A percentile compares a stretch with the other conserved stretches of the same genome.
These are phyloP conservation scores for Chloris gayana DNA, from an alignment of 176 grass and related monocot species.

Conservation along the genomic window DNA sequence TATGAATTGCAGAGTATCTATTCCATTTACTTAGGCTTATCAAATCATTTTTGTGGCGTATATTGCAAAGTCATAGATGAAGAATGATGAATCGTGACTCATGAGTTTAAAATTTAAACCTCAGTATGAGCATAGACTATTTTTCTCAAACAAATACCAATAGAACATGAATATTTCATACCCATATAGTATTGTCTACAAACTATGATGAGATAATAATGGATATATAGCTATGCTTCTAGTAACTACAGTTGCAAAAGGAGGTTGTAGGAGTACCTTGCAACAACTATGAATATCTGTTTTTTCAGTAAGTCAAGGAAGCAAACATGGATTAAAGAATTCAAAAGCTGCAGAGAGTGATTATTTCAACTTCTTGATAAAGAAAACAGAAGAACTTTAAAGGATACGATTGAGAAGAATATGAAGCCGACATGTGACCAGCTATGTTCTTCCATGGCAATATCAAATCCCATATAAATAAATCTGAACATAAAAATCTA, in stretches of 20 bases:
- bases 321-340: constrained; percentile 29
- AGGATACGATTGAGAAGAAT: constrained; percentile 99
- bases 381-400: neutral
- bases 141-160: too few species aligned
- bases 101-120: neutral
- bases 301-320: constrained; percentile 73
- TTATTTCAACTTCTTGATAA: constrained; percentile 9
- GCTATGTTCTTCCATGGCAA: constrained; percentile 99
- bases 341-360: neutral
- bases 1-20: constrained; percentile 11
- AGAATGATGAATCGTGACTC: neutral
- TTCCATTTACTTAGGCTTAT: constrained; percentile 19
- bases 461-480: constrained; percentile 99
- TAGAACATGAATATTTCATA: constrained; percentile 3
- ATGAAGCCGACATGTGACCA: constrained; percentile 98
- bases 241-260: constrained; percentile 10
- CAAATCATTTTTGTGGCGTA: neutral
- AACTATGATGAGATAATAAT: constrained; percentile 25
- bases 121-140: neutral
- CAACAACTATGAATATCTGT: constrained; percentile 95
- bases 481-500: constrained; percentile 61
- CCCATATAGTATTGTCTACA: constrained; percentile 8
- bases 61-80: neutral
- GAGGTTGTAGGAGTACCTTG: constrained; percentile 62
- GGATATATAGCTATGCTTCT: constrained; percentile 16